A percentile compares a stretch with the other conserved stretches of the same genome.
These are phyloP conservation scores for Pleurotus platypus DNA, from an alignment of 768 basidiomycete species.

Conservation along the genomic window DNA sequence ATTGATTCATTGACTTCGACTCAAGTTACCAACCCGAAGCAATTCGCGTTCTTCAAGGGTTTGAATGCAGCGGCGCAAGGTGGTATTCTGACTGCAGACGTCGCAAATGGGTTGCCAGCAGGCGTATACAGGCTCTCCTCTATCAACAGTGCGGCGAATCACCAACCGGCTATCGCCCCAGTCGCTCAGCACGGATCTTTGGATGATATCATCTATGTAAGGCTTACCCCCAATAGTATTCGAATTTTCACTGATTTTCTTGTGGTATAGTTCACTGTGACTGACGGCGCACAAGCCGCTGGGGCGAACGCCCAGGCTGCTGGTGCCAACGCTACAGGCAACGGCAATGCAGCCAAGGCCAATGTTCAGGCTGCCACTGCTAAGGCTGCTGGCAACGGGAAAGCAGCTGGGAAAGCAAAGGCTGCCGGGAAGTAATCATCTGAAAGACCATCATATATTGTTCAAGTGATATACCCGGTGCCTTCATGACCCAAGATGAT, in stretches of 20 bases:
- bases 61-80: conserved; percentile 40
- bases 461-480: not conserved
- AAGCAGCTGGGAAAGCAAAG: conserved; percentile 19
- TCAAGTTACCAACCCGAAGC: conserved; percentile 42
- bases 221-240: conserved; percentile 16
- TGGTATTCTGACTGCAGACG: conserved; percentile 47
- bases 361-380: no score
- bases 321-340: conserved; percentile 19
- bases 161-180: conserved; percentile 55
- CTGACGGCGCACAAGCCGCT: conserved; percentile 23
- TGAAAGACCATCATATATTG: not conserved
- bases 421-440: not conserved
- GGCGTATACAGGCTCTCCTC: conserved; percentile 59
- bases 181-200: conserved; percentile 59
- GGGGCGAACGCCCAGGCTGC: conserved; percentile 19
- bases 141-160: conserved; percentile 56
- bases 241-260: not conserved
- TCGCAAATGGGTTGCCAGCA: conserved; percentile 52
- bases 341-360: conserved; percentile 14
- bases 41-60: conserved; percentile 59
- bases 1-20: conserved; percentile 42
- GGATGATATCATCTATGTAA: conserved; percentile 60
- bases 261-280: conserved; percentile 26
- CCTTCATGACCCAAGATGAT: not conserved
- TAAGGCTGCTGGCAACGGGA: conserved; percentile 24